Conservation (phyloP, 345 rosid genomes). For the Eucalyptus regnans region DNA sequence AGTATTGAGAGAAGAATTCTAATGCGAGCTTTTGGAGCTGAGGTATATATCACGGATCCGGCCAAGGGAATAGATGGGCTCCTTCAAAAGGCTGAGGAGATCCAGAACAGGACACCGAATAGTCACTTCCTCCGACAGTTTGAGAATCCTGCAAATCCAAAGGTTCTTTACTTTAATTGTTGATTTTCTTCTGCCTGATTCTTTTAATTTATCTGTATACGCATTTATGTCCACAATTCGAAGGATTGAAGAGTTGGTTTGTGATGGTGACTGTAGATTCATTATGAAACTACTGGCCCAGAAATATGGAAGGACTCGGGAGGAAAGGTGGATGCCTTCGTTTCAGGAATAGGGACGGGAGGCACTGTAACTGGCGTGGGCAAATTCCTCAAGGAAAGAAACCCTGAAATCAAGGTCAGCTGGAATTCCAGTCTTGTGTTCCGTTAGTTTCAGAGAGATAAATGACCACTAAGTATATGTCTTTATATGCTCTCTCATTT, state of each 20-base stretch:
- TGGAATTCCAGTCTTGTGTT: neutral
- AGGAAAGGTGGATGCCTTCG: slow-evolving; percentile 36
- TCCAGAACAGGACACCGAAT: slow-evolving; percentile 41
- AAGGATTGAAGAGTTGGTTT: neutral
- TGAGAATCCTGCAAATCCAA: slow-evolving; percentile 65
- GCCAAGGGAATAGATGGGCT: slow-evolving; percentile 26
- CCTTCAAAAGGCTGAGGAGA: slow-evolving; percentile 38
- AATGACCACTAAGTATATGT: neutral
- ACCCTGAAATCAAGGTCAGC: slow-evolving; percentile 41
- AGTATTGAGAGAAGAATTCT: slow-evolving; percentile 59
- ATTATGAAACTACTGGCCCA: slow-evolving; percentile 43
- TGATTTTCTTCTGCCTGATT: neutral
- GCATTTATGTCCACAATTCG: neutral
- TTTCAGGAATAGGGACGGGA: slow-evolving; percentile 42
- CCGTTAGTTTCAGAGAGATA: neutral
- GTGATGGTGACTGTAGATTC: slow-evolving; percentile 25
- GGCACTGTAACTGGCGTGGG: slow-evolving; percentile 57
- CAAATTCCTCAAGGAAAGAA: slow-evolving; percentile 53
- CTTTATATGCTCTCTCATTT: neutral
- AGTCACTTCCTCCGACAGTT: slow-evolving; percentile 34
- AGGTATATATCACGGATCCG: slow-evolving; percentile 37
- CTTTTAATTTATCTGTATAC: neutral
- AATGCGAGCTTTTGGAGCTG: slow-evolving; percentile 68
- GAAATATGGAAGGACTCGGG: slow-evolving; percentile 26
- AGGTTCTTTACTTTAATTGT: slow-evolving; percentile 11